phyloP scores from a whole-genome alignment of 805 yeast genomes.

The Saccharomycopsis babjevae region DNA sequence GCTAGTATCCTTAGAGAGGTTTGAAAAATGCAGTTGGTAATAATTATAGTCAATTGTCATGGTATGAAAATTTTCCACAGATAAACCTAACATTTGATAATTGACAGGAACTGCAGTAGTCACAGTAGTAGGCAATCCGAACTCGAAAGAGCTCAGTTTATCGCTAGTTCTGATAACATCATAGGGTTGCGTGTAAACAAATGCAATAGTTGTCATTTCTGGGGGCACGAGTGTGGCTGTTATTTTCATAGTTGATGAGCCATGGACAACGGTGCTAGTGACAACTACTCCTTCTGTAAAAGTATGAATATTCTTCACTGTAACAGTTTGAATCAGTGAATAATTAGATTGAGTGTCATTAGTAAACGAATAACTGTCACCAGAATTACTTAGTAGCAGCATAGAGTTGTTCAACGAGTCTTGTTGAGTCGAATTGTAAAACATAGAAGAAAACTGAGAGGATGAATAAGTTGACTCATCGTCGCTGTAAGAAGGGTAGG shows the following conservation, averaged over 20 bases:
- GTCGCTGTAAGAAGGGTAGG: constrained; percentile 3
- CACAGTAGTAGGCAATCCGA: constrained; percentile 15
- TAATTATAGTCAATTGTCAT: constrained; percentile 7
- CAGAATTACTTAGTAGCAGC: neutral
- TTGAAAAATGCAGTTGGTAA: constrained; percentile 2
- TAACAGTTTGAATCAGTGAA: constrained; percentile 1
- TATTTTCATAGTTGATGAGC: neutral
- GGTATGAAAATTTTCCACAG: constrained; percentile 12
- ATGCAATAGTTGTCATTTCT: constrained; percentile 12
- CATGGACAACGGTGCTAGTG: constrained; percentile 7
- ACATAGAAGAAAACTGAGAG: neutral
- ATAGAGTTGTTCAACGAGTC: neutral
- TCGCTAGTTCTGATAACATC: constrained; percentile 5
- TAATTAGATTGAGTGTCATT: neutral
- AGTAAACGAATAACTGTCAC: neutral
- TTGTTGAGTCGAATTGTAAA: neutral
- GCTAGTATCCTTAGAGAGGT: neutral
- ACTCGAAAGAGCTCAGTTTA: constrained; percentile 5
- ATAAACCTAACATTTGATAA: neutral
- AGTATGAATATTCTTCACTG: neutral
- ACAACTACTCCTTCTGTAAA: neutral
- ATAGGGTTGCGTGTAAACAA: constrained; percentile 18
- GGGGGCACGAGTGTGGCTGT: neutral
- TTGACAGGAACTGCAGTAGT: constrained; percentile 8
- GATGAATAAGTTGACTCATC: neutral